These are phyloP conservation scores for Linum tenue DNA, from an alignment of 345 rosid genomes.

Conservation along the genomic window DNA sequence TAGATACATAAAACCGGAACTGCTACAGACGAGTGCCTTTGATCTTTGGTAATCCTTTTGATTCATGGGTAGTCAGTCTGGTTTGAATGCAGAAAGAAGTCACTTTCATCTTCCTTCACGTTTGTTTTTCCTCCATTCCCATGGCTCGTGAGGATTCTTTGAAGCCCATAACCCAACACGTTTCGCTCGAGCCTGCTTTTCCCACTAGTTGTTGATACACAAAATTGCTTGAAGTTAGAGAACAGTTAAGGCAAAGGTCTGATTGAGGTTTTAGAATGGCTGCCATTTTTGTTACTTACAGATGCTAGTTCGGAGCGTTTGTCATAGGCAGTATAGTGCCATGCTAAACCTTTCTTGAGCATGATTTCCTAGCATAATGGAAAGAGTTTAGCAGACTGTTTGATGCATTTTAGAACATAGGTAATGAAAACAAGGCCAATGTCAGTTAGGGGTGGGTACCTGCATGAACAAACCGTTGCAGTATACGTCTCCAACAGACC, in stretches of 20 bases:
- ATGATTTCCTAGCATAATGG: slow-evolving; percentile 40
- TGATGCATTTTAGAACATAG: not conserved
- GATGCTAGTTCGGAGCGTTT: slow-evolving; percentile 42
- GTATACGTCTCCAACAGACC: slow-evolving; percentile 63
- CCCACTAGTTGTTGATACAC: slow-evolving; percentile 43
- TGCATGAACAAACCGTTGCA: slow-evolving; percentile 60
- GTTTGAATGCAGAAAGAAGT: too few species aligned
- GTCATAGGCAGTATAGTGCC: slow-evolving; percentile 73
- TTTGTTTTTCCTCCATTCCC: slow-evolving; percentile 76
- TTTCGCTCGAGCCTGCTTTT: slow-evolving; percentile 55
- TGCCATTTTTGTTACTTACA: slow-evolving; percentile 19
- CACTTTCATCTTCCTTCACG: slow-evolving; percentile 22
- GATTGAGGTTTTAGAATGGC: not conserved
- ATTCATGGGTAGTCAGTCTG: too few species aligned
- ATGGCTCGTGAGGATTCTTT: slow-evolving; percentile 66
- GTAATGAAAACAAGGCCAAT: not conserved
- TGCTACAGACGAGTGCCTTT: too few species aligned
- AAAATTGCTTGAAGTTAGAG: not conserved
- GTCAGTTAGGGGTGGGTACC: slow-evolving; percentile 16
- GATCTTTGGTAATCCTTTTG: too few species aligned
- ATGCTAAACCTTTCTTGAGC: slow-evolving; percentile 76
- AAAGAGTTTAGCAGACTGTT: too few species aligned
- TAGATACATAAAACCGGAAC: too few species aligned
- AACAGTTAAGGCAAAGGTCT: not conserved
- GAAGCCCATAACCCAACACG: slow-evolving; percentile 74